phyloP scores from a whole-genome alignment of 805 yeast genomes.

The Yamadazyma phyllophila region DNA sequence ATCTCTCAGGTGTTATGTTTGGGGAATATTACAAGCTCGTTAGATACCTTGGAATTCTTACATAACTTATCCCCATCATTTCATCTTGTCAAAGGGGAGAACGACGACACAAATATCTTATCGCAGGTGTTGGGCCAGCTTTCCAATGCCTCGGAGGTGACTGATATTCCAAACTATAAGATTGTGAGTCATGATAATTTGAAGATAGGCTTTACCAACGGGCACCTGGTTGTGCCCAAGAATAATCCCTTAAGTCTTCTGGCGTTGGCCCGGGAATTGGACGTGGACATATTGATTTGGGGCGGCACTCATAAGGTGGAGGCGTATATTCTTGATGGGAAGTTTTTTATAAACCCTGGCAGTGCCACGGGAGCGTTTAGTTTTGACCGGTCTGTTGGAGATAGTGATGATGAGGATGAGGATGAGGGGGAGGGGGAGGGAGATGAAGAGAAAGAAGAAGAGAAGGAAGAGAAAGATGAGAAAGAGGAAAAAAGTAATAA shows the following conservation, averaged over 20 bases:
- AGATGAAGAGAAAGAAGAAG: conserved; percentile 27
- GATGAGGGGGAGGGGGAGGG: conserved; percentile 27
- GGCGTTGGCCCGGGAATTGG: conserved; percentile 82
- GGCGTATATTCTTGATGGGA: conserved; percentile 89
- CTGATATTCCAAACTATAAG: conserved; percentile 55
- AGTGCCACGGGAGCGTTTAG: conserved; percentile 91
- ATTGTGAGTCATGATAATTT: conserved; percentile 69
- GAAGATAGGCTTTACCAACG: conserved; percentile 81
- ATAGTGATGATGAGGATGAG: conserved; percentile 44
- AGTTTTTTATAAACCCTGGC: conserved; percentile 94
- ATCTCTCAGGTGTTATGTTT: conserved; percentile 81
- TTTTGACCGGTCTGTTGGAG: conserved; percentile 57
- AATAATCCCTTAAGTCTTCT: conserved; percentile 83
- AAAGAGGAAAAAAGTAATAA: conserved; percentile 23
- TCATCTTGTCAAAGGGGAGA: conserved; percentile 79
- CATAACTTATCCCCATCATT: conserved; percentile 68
- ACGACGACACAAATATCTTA: conserved; percentile 51
- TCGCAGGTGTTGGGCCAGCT: conserved; percentile 24
- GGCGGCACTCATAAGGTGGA: conserved; percentile 94
- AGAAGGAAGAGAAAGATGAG: conserved; percentile 24
- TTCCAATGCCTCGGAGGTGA: conserved; percentile 18
- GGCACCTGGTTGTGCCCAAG: conserved; percentile 79
- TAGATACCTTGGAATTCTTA: conserved; percentile 61
- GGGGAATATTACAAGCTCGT: conserved; percentile 77
- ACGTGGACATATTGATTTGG: conserved; percentile 87